phyloP scores from a whole-genome alignment of 129 eudicot species.

The Artemisia tridentata region DNA sequence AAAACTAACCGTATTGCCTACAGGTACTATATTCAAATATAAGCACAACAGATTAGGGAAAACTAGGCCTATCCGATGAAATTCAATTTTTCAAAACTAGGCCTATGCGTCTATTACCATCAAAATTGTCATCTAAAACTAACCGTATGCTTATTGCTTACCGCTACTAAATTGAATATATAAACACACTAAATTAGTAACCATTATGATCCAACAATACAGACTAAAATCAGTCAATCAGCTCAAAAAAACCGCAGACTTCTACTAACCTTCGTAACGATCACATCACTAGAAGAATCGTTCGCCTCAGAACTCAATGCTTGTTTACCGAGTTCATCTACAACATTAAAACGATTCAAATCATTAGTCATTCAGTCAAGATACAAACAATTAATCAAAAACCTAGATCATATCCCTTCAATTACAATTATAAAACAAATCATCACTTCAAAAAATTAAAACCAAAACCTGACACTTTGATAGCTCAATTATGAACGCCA shows the following conservation, averaged over 20 bases:
- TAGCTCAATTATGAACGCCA: too few species aligned
- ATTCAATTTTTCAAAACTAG: constrained; percentile 5
- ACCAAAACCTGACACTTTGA: background rate
- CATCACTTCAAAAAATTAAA: background rate
- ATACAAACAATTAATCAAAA: background rate
- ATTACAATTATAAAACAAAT: background rate
- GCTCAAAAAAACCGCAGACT: background rate
- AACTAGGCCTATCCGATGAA: too few species aligned
- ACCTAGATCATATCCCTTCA: background rate
- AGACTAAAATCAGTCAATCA: background rate
- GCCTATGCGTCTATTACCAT: background rate
- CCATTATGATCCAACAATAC: background rate
- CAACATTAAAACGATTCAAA: constrained; percentile 11
- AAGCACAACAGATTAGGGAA: too few species aligned
- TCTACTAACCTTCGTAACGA: constrained; percentile 47
- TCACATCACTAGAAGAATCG: constrained; percentile 38
- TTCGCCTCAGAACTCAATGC: constrained; percentile 30
- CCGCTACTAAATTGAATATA: too few species aligned
- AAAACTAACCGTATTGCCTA: too few species aligned
- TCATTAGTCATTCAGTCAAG: background rate
- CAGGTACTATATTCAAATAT: too few species aligned
- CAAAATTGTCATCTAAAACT: background rate
- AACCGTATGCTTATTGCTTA: background rate
- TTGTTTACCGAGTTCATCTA: constrained; percentile 40
- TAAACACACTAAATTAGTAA: too few species aligned